These are phyloP conservation scores for Diplodia seriata DNA, from an alignment of 2,329 filamentous ascomycete genomes.

Conservation along the genomic window DNA sequence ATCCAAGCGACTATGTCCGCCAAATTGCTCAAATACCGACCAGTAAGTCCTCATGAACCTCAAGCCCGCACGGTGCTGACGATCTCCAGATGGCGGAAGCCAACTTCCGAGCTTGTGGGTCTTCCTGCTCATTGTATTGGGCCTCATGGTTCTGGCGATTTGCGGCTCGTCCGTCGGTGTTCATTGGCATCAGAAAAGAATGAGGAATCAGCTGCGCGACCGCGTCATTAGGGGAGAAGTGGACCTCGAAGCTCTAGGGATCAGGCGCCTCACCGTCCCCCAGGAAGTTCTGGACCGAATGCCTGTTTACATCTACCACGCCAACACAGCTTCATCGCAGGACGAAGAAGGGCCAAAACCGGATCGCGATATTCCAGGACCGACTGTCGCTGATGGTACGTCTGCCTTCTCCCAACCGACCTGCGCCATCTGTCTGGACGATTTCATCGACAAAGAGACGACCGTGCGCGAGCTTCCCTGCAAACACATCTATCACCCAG, in stretches of 20 bases:
- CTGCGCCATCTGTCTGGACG: constrained; percentile 89
- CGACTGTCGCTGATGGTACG: not conserved
- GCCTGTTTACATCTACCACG: constrained; percentile 75
- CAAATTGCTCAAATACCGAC: constrained; percentile 58
- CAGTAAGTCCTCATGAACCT: not conserved
- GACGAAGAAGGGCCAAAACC: constrained; percentile 4
- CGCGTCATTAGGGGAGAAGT: constrained; percentile 80
- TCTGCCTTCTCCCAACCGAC: constrained; percentile 71
- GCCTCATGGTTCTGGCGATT: constrained; percentile 72
- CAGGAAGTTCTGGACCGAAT: constrained; percentile 73
- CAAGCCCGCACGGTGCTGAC: constrained; percentile 28
- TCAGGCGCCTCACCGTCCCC: constrained; percentile 82
- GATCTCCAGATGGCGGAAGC: constrained; percentile 56
- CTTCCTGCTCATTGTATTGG: constrained; percentile 73
- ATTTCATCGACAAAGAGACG: constrained; percentile 73
- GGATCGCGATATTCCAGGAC: not conserved
- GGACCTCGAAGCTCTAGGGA: constrained; percentile 83
- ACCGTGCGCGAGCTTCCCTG: constrained; percentile 87
- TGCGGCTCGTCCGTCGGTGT: constrained; percentile 71
- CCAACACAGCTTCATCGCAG: not conserved
- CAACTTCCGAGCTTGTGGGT: constrained; percentile 79
- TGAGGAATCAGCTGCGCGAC: constrained; percentile 70
- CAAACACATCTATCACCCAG: constrained; percentile 89
- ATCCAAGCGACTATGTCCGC: constrained; percentile 55
- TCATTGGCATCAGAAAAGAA: constrained; percentile 77